Base-by-base conservation (phyloP, 495 filamentous ascomycete species). In the Hypoxylon rickii region DNA sequence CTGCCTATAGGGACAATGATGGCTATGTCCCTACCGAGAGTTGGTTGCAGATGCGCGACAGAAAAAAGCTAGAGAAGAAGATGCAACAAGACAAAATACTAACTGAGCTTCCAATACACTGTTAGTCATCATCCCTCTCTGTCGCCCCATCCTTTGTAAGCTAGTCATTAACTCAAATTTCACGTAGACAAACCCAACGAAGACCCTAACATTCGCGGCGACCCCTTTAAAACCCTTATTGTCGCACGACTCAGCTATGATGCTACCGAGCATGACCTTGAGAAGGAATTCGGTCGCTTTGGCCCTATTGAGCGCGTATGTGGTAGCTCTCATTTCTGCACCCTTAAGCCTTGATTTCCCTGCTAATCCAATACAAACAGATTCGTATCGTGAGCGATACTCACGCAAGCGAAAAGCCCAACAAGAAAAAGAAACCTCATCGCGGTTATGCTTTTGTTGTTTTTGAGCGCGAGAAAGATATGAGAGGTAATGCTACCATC, bases 361-460 rank as follows among this genome's bases (percentile, higher is more conserved):
- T 22, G 22, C 22, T 10, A 17, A 3, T 48, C 18, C 49, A 44
- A 44, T 61, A 69, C 47, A 19, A 39, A 10, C 64, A 96, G 91
- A 96, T 97, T 67, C 89, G 93, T 43, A 88, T 96, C 64, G 84
- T 97, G 54, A 81, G 69, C 26, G 82, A 89, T 63, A 82, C 79
- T 16, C 78, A 85, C 63, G 82, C 83, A 58, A 79, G 85, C 49
- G 78, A 87, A 47, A 86, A 86, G 47, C 80, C 83, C 3, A 92
- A 89, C 61, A 86, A 86, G 67, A 83, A 84, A 46, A 92, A 91
- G 69, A 96, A 95, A 73, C 79, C 84, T 37, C 87, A 94, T 69
- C 82, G 85, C 61, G 94, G 94, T 56, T 98, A 98, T 75, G 94
- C 91, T 52, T 98, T 98, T 70, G 87, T 98, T 62, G 92, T 97